Percentiles rank a stretch among this genome's conserved stretches.
These are phyloP conservation scores for Domatiomyces catenatus DNA, from an alignment of 2,329 filamentous ascomycete genomes.

Conservation along the genomic window DNA sequence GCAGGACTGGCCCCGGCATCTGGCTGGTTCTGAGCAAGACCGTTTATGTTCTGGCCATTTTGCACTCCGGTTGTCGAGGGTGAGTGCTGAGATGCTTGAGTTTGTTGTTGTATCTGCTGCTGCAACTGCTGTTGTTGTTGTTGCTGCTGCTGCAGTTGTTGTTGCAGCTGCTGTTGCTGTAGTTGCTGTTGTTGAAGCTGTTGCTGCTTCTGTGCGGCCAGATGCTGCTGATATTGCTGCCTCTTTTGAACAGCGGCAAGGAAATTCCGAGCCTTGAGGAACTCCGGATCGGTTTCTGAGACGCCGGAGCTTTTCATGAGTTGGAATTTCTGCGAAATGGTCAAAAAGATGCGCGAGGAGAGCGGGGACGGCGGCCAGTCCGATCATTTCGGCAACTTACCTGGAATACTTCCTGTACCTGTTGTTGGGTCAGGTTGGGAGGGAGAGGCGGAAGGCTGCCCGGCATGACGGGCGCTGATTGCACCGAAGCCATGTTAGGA, in stretches of 20 bases:
- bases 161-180: conserved; percentile 15
- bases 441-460: conserved; percentile 49
- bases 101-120: conserved; percentile 13
- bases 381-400: conserved; percentile 20
- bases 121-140: conserved; percentile 23
- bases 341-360: neutral
- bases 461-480: conserved; percentile 54
- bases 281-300: conserved; percentile 69
- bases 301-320: conserved; percentile 79
- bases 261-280: conserved; percentile 64
- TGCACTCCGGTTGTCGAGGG: conserved; percentile 1
- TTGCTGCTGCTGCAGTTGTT: conserved; percentile 8
- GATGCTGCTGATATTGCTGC: conserved; percentile 42
- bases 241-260: conserved; percentile 56
- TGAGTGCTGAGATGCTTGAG: neutral
- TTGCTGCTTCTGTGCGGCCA: conserved; percentile 41
- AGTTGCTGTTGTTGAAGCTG: conserved; percentile 30
- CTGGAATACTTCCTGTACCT: conserved; percentile 56
- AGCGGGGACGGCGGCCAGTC: neutral
- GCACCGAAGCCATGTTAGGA: conserved; percentile 61
- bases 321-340: conserved; percentile 55
- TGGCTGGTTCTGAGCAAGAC: conserved; percentile 24
- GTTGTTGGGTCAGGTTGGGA: conserved; percentile 55
- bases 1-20: conserved; percentile 13
- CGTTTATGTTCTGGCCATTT: conserved; percentile 22